A percentile compares a stretch with the other conserved stretches of the same genome.
phyloP scores from a whole-genome alignment of 2,329 filamentous ascomycete genomes.

The Monosporascus cannonballus region DNA sequence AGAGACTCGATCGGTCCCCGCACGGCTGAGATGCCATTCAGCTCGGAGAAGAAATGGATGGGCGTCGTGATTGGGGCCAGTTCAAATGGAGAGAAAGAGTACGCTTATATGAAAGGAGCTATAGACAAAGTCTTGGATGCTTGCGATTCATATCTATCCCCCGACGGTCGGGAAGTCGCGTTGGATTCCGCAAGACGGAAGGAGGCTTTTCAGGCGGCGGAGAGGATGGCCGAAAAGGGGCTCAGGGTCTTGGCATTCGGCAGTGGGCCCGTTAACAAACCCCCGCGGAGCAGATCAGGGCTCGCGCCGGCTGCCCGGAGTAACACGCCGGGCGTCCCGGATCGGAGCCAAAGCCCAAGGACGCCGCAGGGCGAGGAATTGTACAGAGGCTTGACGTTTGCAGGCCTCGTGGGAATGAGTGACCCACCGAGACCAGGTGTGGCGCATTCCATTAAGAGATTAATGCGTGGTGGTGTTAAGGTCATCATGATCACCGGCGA shows the following conservation, averaged over 20 bases:
- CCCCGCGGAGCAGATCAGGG: slow-evolving; percentile 34
- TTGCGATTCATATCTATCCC: slow-evolving; percentile 86
- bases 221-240: slow-evolving; percentile 81
- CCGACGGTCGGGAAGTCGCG: slow-evolving; percentile 78
- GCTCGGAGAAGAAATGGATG: slow-evolving; percentile 99
- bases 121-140: slow-evolving; percentile 79
- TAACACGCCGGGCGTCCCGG: slow-evolving; percentile 40
- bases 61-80: slow-evolving; percentile 75
- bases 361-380: slow-evolving; percentile 57
- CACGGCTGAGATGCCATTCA: slow-evolving; percentile 85
- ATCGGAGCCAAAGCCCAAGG: slow-evolving; percentile 31
- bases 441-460: slow-evolving; percentile 75
- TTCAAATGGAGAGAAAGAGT: slow-evolving; percentile 59
- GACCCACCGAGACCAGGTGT: slow-evolving; percentile 91
- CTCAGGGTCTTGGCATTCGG: slow-evolving; percentile 90
- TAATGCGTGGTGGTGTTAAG: slow-evolving; percentile 92
- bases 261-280: slow-evolving; percentile 62
- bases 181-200: slow-evolving; percentile 71
- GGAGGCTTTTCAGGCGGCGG: slow-evolving; percentile 72
- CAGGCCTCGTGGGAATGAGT: slow-evolving; percentile 93
- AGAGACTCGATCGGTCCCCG: slow-evolving; percentile 79
- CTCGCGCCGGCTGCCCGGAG: slow-evolving; percentile 37
- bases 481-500: slow-evolving; percentile 99
- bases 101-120: slow-evolving; percentile 93
- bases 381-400: slow-evolving; percentile 81